Conservation (phyloP, 495 filamentous ascomycete species). For the Achaetomiella virescens region DNA sequence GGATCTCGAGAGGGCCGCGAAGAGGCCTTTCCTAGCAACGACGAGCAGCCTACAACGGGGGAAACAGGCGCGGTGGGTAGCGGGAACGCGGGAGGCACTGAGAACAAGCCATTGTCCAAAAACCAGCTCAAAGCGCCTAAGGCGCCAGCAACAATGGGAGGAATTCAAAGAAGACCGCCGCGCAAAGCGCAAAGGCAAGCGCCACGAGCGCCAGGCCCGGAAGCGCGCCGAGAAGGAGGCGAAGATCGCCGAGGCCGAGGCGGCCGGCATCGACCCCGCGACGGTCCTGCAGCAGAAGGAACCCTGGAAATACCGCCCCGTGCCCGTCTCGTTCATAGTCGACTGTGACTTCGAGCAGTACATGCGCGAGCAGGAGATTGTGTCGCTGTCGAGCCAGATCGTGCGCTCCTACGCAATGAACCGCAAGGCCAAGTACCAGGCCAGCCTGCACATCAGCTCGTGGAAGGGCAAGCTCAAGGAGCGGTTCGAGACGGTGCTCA, state of each 20-base stretch:
- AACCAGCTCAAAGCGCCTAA: constrained; percentile 72
- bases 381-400: constrained; percentile 74
- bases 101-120: constrained; percentile 55
- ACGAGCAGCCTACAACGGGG: constrained; percentile 1
- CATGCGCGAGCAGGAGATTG: constrained; percentile 78
- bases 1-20: constrained; percentile 20
- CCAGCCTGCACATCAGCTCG: constrained; percentile 66
- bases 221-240: constrained; percentile 39
- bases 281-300: constrained; percentile 19
- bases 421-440: constrained; percentile 53
- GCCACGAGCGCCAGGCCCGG: constrained; percentile 55
- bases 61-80: background rate
- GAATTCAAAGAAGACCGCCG: constrained; percentile 63
- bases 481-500: constrained; percentile 69
- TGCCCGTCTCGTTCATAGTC: constrained; percentile 74
- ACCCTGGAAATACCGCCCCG: constrained; percentile 32
- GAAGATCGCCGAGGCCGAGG: constrained; percentile 38
- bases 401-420: constrained; percentile 88
- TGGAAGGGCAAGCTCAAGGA: constrained; percentile 70
- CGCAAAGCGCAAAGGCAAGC: constrained; percentile 63
- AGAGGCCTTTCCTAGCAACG: constrained; percentile 7
- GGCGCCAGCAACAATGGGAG: constrained; percentile 60
- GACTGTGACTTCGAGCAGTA: constrained; percentile 89
- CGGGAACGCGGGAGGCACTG: constrained; percentile 4
- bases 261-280: constrained; percentile 33